Evolutionary conservation across 768 basidiomycete species (phyloP), one percentile per base, ranked within the genome.

Genomic region (Rhizopogon vesiculosus): DNA sequence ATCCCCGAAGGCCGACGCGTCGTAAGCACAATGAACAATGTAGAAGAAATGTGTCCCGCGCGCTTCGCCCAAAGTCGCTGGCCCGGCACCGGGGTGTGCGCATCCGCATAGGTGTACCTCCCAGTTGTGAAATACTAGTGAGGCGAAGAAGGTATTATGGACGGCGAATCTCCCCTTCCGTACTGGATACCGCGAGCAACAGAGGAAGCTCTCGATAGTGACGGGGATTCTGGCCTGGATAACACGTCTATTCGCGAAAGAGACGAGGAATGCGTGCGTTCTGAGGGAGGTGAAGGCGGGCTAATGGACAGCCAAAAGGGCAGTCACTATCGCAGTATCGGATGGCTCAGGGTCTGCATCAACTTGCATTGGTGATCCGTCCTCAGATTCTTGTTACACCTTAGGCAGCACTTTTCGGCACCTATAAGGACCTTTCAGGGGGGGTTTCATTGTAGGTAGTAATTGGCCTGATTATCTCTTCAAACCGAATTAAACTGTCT

Each of bases 1-100:
- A n/a, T n/a, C n/a, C n/a, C n/a, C n/a, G n/a, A n/a, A n/a, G n/a
- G n/a, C n/a, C n/a, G n/a, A n/a, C n/a, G n/a, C n/a, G n/a, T n/a
- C n/a, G n/a, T n/a, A n/a, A n/a, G n/a, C n/a, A n/a, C n/a, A n/a
- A n/a, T n/a, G n/a, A n/a, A n/a, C n/a, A n/a, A 69, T 84, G 78
- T 1, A 91, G 68, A 8, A 88, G 72, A 0, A 81, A 69, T 28
- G 79, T 75, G 29, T 83, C 83, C 12, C 74, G 72, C 52, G 59
- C 57, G 28, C 39, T 54, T 31, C 45, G 44, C 53, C 54, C 46
- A 6, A 50, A n/a, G 25, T 41, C 43, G 43, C 55, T 64, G 51
- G 18, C n/a, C n/a, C n/a, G n/a, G n/a, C n/a, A 16, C n/a, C 51
- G 57, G 9, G 54, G 57, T 19, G 51, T n/a, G 6, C 53, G 45